These are phyloP conservation scores for Huntiella moniliformis DNA, from an alignment of 2,329 filamentous ascomycete species.

Conservation along the genomic window DNA sequence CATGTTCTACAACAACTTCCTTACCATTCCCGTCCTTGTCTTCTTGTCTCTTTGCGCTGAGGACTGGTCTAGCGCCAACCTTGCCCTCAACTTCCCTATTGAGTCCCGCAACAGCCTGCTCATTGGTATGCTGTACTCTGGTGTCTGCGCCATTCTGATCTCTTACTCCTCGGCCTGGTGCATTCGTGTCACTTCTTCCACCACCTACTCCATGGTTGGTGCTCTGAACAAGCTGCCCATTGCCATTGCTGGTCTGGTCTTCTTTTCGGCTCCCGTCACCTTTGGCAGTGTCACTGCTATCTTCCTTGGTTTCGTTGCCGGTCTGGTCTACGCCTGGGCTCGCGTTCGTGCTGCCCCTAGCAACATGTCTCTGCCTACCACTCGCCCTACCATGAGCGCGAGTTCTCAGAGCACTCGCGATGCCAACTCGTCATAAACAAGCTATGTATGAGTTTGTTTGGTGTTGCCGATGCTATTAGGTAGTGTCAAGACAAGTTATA, in stretches of 20 bases:
- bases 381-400: conserved; percentile 55
- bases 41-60: conserved; percentile 66
- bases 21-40: conserved; percentile 84
- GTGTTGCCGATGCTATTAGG: background rate
- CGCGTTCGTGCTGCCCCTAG: conserved; percentile 61
- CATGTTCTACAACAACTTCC: conserved; percentile 99
- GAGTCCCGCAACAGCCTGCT: conserved; percentile 63
- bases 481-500: no score
- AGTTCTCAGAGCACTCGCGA: conserved; percentile 84
- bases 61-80: conserved; percentile 78
- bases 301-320: conserved; percentile 73
- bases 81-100: conserved; percentile 73
- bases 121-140: conserved; percentile 82
- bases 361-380: conserved; percentile 49
- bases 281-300: conserved; percentile 86
- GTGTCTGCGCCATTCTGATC: conserved; percentile 85
- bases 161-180: conserved; percentile 99
- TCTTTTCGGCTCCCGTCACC: conserved; percentile 88
- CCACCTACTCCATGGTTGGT: conserved; percentile 97
- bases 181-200: conserved; percentile 90
- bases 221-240: conserved; percentile 96
- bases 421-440: conserved; percentile 34
- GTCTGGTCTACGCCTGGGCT: conserved; percentile 73
- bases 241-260: conserved; percentile 75
- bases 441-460: background rate